These are phyloP conservation scores for Didymellaceae sp. DNA, from an alignment of 2,329 filamentous ascomycete genomes.

Conservation along the genomic window DNA sequence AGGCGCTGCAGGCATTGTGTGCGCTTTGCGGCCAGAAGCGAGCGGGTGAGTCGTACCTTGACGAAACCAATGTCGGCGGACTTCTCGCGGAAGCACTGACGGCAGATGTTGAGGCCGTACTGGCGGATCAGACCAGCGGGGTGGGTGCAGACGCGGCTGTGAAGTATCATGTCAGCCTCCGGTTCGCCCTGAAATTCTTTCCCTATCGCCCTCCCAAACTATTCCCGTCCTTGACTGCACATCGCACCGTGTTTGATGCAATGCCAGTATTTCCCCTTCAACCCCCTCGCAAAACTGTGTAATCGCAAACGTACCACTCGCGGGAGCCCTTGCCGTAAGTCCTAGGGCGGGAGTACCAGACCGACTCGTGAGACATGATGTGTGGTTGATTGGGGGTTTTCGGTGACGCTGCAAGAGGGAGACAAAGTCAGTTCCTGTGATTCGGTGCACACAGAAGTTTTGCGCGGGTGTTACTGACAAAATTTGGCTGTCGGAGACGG, in stretches of 20 bases:
- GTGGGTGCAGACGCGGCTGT: conserved; percentile 87
- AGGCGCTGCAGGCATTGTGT: neutral
- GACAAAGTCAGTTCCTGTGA: conserved; percentile 22
- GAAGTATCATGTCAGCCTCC: conserved; percentile 38
- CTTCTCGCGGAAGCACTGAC: conserved; percentile 76
- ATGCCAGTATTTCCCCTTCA: neutral
- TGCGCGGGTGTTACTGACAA: conserved; percentile 25
- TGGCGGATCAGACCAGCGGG: conserved; percentile 99
- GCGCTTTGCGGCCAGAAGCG: neutral
- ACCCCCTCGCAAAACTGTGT: conserved; percentile 4
- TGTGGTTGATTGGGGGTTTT: conserved; percentile 49
- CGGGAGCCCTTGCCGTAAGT: conserved; percentile 97
- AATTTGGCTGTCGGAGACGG: conserved; percentile 33
- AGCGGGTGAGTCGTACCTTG: conserved; percentile 59
- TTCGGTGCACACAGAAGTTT: too few species aligned
- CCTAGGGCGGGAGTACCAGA: conserved; percentile 99
- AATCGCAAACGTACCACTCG: conserved; percentile 73
- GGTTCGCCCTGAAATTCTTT: conserved; percentile 7
- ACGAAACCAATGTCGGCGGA: conserved; percentile 70
- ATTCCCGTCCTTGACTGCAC: conserved; percentile 4
- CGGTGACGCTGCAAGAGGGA: conserved; percentile 34
- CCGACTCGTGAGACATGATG: conserved; percentile 89
- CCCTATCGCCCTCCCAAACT: neutral
- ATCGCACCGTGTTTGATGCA: neutral
- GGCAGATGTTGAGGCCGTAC: conserved; percentile 90